Conservation (phyloP, 495 filamentous ascomycete species). For the Talaromyces stipitatus region DNA sequence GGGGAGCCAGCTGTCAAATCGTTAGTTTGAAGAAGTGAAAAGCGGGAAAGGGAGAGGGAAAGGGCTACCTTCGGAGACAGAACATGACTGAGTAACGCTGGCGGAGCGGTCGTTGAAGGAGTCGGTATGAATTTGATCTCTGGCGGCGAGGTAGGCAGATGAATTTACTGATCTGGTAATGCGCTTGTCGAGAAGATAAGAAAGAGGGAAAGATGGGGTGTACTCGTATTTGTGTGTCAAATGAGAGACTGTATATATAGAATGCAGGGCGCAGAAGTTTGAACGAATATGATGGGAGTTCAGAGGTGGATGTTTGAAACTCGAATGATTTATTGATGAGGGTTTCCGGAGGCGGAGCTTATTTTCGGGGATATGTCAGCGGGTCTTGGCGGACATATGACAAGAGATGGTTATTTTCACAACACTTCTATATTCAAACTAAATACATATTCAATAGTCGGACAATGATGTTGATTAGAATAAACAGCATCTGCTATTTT, state of each 20-base stretch:
- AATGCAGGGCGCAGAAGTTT: neutral
- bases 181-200: no score
- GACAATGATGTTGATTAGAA: no score
- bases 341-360: neutral
- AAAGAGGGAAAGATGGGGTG: no score
- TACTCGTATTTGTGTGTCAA: no score
- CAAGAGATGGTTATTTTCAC: neutral
- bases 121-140: neutral
- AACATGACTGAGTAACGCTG: conserved; percentile 51
- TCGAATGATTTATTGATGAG: neutral
- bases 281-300: neutral
- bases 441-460: no score
- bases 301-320: neutral
- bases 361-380: neutral
- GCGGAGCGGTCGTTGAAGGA: neutral
- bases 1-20: conserved; percentile 45
- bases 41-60: neutral
- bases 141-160: neutral
- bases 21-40: conserved; percentile 56
- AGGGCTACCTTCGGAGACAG: conserved; percentile 74
- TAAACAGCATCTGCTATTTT: no score
- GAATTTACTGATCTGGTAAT: neutral
- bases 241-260: neutral
- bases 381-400: neutral
- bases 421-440: neutral